phyloP scores from a whole-genome alignment of 805 yeast species.

The Zygoascus tannicola region DNA sequence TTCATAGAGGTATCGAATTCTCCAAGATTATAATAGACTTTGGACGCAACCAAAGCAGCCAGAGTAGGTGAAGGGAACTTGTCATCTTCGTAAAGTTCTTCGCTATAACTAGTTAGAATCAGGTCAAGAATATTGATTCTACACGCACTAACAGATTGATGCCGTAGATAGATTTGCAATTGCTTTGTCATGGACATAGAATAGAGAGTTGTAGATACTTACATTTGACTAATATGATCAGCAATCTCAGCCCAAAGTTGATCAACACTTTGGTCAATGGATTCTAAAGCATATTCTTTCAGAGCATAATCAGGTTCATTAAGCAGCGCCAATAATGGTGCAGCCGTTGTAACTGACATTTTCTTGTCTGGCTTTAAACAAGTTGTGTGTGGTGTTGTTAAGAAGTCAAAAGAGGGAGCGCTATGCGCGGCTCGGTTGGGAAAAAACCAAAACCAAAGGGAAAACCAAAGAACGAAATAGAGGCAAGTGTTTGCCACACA shows the following conservation, averaged over 20 bases:
- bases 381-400: not conserved
- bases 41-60: conserved; percentile 89
- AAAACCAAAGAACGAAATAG: not conserved
- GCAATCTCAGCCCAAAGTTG: conserved; percentile 97
- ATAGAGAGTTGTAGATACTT: conserved; percentile 7
- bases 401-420: not conserved
- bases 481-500: too few relatives aligned
- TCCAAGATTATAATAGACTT: conserved; percentile 84
- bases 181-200: conserved; percentile 3
- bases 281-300: conserved; percentile 74
- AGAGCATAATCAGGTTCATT: conserved; percentile 70
- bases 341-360: conserved; percentile 72
- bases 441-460: not conserved
- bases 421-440: not conserved
- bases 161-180: not conserved
- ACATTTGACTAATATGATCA: conserved; percentile 70
- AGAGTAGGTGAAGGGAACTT: conserved; percentile 64
- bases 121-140: not conserved
- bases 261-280: conserved; percentile 75
- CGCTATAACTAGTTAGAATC: conserved; percentile 28
- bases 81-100: conserved; percentile 81
- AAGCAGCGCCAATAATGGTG: conserved; percentile 83
- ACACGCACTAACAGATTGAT: not conserved
- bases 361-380: not conserved
- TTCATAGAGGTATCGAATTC: conserved; percentile 86